These are phyloP conservation scores for Cryptococcus sp. DNA, from an alignment of 1,284 basidiomycete species.

Conservation along the genomic window DNA sequence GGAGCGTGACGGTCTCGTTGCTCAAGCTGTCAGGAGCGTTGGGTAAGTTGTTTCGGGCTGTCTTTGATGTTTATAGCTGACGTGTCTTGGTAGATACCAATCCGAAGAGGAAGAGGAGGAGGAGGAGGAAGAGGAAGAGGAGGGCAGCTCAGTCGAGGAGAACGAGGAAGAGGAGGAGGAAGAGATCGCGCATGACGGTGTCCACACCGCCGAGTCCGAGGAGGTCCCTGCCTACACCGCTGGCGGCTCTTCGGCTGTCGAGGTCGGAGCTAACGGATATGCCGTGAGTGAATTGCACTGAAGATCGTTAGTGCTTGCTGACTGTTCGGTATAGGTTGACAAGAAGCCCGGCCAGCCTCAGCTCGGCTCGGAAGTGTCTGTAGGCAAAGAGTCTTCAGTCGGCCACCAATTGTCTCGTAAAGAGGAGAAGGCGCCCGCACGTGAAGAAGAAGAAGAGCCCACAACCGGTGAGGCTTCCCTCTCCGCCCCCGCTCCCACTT, in stretches of 20 bases:
- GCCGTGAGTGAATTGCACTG: slow-evolving; percentile 58
- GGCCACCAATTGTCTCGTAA: slow-evolving; percentile 37
- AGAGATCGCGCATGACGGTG: slow-evolving; percentile 51
- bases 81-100: slow-evolving; percentile 30
- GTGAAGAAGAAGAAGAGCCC: slow-evolving; percentile 32
- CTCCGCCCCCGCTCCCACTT: slow-evolving; percentile 14
- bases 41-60: slow-evolving; percentile 63
- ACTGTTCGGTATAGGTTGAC: slow-evolving; percentile 4
- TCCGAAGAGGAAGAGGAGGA: slow-evolving; percentile 74
- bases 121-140: slow-evolving; percentile 65
- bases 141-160: slow-evolving; percentile 72
- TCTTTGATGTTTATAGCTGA: background rate
- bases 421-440: slow-evolving; percentile 51
- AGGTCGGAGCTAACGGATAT: slow-evolving; percentile 69
- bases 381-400: slow-evolving; percentile 20
- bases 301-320: background rate
- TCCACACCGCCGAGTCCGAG: slow-evolving; percentile 43
- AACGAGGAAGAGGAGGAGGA: slow-evolving; percentile 62
- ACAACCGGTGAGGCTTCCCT: slow-evolving; percentile 49
- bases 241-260: slow-evolving; percentile 53
- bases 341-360: slow-evolving; percentile 46
- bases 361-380: slow-evolving; percentile 33
- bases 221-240: slow-evolving; percentile 54
- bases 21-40: slow-evolving; percentile 83
- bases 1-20: slow-evolving; percentile 89